Percentiles rank a stretch among this genome's conserved stretches.
phyloP scores from a whole-genome alignment of 345 rosid species.

The Linum trigynum region DNA sequence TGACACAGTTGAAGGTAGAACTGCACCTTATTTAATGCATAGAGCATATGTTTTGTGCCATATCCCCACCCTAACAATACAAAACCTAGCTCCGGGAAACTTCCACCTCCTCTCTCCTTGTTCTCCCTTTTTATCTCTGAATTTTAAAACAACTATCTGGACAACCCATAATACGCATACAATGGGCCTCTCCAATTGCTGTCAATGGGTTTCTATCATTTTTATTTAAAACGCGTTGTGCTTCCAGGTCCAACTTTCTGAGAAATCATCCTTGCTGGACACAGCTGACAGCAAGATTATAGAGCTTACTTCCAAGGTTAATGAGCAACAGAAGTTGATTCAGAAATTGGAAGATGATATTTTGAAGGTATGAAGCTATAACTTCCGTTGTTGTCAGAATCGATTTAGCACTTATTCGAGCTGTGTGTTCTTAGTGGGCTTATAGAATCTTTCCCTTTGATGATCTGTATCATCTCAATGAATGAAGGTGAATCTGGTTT shows the following conservation, averaged over 20 bases:
- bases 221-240: conserved; percentile 7
- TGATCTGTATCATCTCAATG: neutral
- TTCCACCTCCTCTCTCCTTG: no score
- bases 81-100: no score
- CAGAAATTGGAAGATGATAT: conserved; percentile 98
- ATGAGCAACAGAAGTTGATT: conserved; percentile 73
- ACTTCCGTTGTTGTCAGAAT: conserved; percentile 12
- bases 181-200: no score
- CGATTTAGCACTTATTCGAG: neutral
- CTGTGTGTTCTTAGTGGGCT: neutral
- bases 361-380: conserved; percentile 51
- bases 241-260: conserved; percentile 73
- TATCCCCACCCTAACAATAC: no score
- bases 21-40: neutral
- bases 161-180: no score
- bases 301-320: conserved; percentile 61
- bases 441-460: neutral
- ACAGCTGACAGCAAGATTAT: conserved; percentile 59
- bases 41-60: neutral
- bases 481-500: neutral
- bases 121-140: no score
- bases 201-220: neutral
- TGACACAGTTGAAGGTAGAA: conserved; percentile 79
- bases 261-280: conserved; percentile 65
- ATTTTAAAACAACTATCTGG: no score